These are phyloP conservation scores for Trichosporon sp. DNA, from an alignment of 1,284 basidiomycete genomes.

Conservation along the genomic window DNA sequence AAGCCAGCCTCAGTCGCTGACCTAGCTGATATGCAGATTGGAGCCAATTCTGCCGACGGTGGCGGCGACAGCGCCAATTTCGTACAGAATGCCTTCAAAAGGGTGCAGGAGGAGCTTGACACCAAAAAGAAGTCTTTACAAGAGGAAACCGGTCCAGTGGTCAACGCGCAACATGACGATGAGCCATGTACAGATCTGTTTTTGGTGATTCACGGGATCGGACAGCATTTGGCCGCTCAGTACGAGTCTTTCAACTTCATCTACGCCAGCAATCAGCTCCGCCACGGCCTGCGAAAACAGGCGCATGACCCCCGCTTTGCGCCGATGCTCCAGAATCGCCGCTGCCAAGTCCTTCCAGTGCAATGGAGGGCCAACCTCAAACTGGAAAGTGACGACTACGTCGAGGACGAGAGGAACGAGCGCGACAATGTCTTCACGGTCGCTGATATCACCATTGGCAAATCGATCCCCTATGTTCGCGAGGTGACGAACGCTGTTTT, in stretches of 20 bases:
- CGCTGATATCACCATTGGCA: slow-evolving; percentile 51
- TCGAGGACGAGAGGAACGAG: slow-evolving; percentile 49
- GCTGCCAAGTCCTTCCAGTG: slow-evolving; percentile 53
- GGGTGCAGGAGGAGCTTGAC: slow-evolving; percentile 12
- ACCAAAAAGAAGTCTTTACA: slow-evolving; percentile 25
- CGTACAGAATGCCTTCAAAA: background rate
- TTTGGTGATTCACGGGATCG: slow-evolving; percentile 53
- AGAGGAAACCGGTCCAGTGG: slow-evolving; percentile 43
- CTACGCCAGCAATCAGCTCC: slow-evolving; percentile 52
- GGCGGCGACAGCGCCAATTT: background rate
- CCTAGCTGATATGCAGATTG: background rate
- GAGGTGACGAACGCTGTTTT: slow-evolving; percentile 52
- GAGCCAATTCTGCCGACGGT: background rate
- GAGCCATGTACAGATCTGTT: slow-evolving; percentile 51
- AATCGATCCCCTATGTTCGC: slow-evolving; percentile 51
- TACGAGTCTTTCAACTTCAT: slow-evolving; percentile 53
- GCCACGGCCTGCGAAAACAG: slow-evolving; percentile 50
- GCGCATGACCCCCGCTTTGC: slow-evolving; percentile 47
- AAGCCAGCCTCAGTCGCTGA: background rate
- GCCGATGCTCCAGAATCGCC: slow-evolving; percentile 50
- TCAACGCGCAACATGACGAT: slow-evolving; percentile 40
- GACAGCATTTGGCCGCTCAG: slow-evolving; percentile 49
- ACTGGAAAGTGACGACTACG: slow-evolving; percentile 47
- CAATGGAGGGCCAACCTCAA: slow-evolving; percentile 54
- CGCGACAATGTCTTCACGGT: slow-evolving; percentile 52